Evolutionary conservation across 768 basidiomycete species (phyloP).

Genomic region (Suillus ampliporus): DNA sequence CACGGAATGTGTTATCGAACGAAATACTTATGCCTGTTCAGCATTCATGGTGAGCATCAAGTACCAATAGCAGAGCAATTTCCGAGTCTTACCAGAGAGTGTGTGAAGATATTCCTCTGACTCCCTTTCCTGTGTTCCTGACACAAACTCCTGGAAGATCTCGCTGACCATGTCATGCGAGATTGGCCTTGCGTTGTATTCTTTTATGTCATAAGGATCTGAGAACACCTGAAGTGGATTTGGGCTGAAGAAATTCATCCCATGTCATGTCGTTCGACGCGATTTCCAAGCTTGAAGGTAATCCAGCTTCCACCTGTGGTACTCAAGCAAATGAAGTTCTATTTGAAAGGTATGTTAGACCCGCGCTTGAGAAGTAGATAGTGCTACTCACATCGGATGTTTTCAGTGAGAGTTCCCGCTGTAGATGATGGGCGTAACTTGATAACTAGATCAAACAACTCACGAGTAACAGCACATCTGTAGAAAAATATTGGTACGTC

Average conservation of each 20-base stretch:
- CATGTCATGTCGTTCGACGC: neutral
- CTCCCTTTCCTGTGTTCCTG: neutral
- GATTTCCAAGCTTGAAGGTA: constrained; percentile 20
- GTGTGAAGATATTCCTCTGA: constrained; percentile 4
- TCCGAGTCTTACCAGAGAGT: neutral
- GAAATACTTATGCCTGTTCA: constrained; percentile 15
- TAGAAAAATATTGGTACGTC: constrained; percentile 27
- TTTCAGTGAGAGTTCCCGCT: constrained; percentile 25
- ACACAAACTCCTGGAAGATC: constrained; percentile 21
- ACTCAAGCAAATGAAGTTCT: constrained; percentile 32
- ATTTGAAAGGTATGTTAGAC: neutral
- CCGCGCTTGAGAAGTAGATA: neutral
- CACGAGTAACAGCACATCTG: constrained; percentile 24
- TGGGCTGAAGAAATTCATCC: constrained; percentile 1
- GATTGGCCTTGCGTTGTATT: constrained; percentile 16
- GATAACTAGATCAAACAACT: constrained; percentile 30
- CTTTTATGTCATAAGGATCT: neutral
- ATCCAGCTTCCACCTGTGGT: constrained; percentile 18
- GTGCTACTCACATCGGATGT: constrained; percentile 25
- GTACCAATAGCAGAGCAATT: neutral
- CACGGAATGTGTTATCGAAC: constrained; percentile 25
- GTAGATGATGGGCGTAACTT: constrained; percentile 26
- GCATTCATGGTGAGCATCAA: neutral
- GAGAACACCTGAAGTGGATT: constrained; percentile 5
- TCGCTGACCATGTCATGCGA: constrained; percentile 28